Percentiles rank a stretch among this genome's conserved stretches.
Conservation (phyloP, 1,284 basidiomycete species). For the Puccinia hordei region DNA sequence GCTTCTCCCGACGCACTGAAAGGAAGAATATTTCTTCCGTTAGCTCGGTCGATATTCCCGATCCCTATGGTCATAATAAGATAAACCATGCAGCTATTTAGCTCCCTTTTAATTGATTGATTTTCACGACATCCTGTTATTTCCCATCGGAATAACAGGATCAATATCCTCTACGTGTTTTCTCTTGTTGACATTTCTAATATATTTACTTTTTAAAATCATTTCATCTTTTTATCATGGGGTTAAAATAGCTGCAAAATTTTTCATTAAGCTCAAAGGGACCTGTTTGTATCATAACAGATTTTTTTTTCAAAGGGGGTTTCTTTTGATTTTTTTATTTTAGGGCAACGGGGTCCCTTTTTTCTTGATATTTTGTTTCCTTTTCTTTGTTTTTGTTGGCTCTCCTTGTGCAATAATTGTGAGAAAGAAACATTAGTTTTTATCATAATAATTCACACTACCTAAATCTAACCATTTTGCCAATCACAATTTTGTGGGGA, state of each 20-base stretch:
- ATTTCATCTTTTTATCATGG: neutral
- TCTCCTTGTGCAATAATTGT: no score
- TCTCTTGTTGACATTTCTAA: neutral
- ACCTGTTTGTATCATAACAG: neutral
- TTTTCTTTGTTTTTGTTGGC: neutral
- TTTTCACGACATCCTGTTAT: neutral
- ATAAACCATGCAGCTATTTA: neutral
- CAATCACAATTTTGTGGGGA: no score
- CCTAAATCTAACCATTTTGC: no score
- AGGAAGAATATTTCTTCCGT: neutral
- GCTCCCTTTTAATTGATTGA: neutral
- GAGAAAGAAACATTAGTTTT: no score
- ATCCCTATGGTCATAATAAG: conserved; percentile 27
- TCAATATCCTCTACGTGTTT: neutral
- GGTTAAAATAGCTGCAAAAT: neutral
- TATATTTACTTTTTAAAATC: neutral
- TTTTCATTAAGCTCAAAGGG: neutral
- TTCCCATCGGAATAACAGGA: neutral
- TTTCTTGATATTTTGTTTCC: neutral
- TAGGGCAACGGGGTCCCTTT: neutral
- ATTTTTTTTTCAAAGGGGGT: neutral
- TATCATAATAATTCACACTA: no score
- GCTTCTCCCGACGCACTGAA: neutral
- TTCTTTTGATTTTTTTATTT: neutral
- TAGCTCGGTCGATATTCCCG: conserved; percentile 35